Conservation (phyloP, 441 rosid genomes). For the Rhodomyrtus psidioides region DNA sequence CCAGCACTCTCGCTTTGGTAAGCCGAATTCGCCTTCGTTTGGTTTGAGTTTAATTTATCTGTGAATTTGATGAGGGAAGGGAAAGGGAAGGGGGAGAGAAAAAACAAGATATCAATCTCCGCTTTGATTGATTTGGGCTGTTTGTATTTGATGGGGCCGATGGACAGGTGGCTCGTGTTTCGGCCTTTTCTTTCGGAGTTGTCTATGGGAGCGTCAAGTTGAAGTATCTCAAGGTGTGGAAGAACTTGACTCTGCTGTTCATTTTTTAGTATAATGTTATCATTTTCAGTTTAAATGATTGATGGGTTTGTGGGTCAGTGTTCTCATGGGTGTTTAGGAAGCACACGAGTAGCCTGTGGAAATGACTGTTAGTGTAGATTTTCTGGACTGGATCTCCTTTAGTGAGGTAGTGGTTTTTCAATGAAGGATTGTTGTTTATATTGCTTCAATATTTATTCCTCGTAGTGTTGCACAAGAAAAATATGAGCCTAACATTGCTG, state of each 20-base stretch:
- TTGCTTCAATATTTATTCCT: neutral
- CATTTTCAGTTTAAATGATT: no score
- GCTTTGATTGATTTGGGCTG: neutral
- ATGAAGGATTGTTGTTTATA: neutral
- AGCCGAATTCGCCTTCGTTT: neutral
- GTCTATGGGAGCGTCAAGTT: conserved; percentile 60
- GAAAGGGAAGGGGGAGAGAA: neutral
- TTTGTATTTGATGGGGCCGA: neutral
- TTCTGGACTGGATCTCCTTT: neutral
- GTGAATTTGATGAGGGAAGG: neutral
- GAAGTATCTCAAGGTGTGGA: conserved; percentile 50
- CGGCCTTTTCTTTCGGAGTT: conserved; percentile 58
- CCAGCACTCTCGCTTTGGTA: conserved; percentile 86
- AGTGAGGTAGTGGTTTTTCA: neutral
- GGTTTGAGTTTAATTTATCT: neutral
- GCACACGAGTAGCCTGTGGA: neutral
- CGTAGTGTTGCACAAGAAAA: neutral
- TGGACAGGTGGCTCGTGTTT: conserved; percentile 58
- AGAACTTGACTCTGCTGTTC: neutral
- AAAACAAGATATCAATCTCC: neutral
- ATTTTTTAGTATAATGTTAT: neutral
- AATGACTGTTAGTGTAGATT: neutral
- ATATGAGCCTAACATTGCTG: neutral
- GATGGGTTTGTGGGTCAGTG: neutral
- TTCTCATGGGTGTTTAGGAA: neutral